Evolutionary conservation across 768 basidiomycete genomes (phyloP).

Genomic region (Pisolithus albus): DNA sequence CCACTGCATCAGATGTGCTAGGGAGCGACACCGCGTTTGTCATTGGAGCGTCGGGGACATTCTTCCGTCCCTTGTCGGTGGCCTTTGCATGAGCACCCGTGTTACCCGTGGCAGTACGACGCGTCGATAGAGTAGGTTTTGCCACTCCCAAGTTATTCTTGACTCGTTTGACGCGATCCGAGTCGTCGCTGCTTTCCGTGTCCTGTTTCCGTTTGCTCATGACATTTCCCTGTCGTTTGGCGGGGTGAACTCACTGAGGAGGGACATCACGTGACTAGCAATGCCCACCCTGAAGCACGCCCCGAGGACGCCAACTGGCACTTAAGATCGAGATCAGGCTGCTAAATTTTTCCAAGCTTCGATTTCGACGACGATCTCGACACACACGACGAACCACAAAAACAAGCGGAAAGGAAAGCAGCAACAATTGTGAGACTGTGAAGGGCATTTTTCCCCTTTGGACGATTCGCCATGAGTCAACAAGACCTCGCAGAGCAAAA

Average conservation of each 20-base stretch:
- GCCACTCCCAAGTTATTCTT: slow-evolving; percentile 8
- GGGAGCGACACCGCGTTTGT: neutral
- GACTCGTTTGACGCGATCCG: slow-evolving; percentile 8
- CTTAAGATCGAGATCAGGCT: slow-evolving; percentile 1
- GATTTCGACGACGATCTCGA: neutral
- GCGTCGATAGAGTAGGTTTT: neutral
- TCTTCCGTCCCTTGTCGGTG: neutral
- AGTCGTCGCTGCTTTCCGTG: neutral
- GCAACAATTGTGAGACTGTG: neutral
- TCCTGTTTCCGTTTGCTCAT: slow-evolving; percentile 13
- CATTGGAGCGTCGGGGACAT: neutral
- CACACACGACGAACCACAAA: neutral
- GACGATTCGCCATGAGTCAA: slow-evolving; percentile 60
- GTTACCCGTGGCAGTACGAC: neutral
- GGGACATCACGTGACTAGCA: neutral
- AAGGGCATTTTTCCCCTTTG: slow-evolving; percentile 6
- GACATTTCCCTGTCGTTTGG: neutral
- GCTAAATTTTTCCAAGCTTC: neutral
- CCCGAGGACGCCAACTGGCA: neutral
- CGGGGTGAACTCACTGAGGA: slow-evolving; percentile 5
- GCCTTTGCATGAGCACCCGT: neutral
- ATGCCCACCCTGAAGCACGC: slow-evolving; percentile 19
- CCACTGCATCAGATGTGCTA: neutral
- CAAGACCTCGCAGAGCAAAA: slow-evolving; percentile 88
- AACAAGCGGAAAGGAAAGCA: neutral